These are phyloP conservation scores for Moelleriella libera DNA, from an alignment of 2,329 filamentous ascomycete species.

Conservation along the genomic window DNA sequence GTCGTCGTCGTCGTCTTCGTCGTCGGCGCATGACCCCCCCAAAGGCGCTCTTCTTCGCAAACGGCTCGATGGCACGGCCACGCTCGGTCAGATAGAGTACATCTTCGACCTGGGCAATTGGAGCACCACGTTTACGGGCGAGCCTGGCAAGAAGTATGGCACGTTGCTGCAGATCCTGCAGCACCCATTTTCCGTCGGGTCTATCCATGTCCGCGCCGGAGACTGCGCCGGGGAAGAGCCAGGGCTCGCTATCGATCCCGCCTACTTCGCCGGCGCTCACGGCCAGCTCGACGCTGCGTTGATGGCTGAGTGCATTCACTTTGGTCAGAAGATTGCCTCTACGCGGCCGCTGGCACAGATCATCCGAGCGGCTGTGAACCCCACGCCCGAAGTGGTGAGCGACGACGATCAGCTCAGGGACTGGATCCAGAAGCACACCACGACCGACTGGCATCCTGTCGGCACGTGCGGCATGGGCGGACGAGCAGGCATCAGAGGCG, in stretches of 20 bases:
- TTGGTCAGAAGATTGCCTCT: conserved; percentile 22
- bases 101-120: no score
- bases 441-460: conserved; percentile 23
- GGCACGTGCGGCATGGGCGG: conserved; percentile 20
- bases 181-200: conserved; percentile 34
- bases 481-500: conserved; percentile 12
- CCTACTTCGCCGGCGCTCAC: conserved; percentile 22
- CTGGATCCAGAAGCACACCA: conserved; percentile 7
- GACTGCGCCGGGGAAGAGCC: conserved; percentile 8
- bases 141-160: no score
- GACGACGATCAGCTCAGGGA: conserved; percentile 8
- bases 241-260: conserved; percentile 24
- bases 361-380: conserved; percentile 16
- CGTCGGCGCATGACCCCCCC: no score
- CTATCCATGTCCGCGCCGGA: conserved; percentile 25
- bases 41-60: no score
- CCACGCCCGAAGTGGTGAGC: conserved; percentile 7
- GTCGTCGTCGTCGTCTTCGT: no score
- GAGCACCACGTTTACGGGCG: no score
- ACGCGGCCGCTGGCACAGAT: conserved; percentile 22
- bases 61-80: no score
- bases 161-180: conserved; percentile 28
- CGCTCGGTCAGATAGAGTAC: no score
- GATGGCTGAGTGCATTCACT: conserved; percentile 24
- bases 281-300: conserved; percentile 17